phyloP scores from a whole-genome alignment of 352 stramenopile genomes.

The Pythium brassicae region DNA sequence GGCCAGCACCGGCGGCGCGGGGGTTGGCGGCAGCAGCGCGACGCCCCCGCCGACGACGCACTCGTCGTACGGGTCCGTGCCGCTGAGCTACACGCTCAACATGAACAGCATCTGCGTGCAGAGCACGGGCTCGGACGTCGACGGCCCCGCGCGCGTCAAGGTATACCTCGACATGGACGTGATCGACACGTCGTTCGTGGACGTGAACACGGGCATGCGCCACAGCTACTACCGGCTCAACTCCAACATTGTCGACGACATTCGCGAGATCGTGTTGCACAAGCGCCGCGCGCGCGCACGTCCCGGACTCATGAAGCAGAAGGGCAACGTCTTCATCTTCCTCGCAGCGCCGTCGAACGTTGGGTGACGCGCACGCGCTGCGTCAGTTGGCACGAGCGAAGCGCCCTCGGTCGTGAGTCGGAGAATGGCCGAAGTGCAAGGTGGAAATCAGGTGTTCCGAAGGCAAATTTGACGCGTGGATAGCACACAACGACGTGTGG shows the following conservation, averaged over 20 bases:
- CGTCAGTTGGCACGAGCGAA: no score
- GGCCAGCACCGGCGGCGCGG: not conserved
- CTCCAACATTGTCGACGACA: conserved; percentile 42
- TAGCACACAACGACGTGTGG: no score
- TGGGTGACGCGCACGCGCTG: no score
- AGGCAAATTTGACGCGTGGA: no score
- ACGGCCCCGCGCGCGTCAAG: conserved; percentile 11
- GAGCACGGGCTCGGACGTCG: conserved; percentile 12
- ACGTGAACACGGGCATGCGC: conserved; percentile 50
- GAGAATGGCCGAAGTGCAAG: no score
- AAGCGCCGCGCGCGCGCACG: conserved; percentile 20
- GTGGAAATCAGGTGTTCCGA: no score
- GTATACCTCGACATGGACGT: conserved; percentile 57
- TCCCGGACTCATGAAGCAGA: conserved; percentile 22
- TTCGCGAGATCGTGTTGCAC: conserved; percentile 23
- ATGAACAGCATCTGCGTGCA: conserved; percentile 17
- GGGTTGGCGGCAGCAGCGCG: not conserved
- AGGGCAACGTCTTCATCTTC: conserved; percentile 34
- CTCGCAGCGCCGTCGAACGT: conserved; percentile 22
- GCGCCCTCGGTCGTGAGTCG: no score
- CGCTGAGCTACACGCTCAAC: conserved; percentile 15
- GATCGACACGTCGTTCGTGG: conserved; percentile 65
- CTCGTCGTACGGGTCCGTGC: conserved; percentile 14
- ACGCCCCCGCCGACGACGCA: conserved; percentile 8
- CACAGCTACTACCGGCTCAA: conserved; percentile 67